phyloP scores from a whole-genome alignment of 495 filamentous ascomycete genomes.

The Penicillium pancosmium region DNA sequence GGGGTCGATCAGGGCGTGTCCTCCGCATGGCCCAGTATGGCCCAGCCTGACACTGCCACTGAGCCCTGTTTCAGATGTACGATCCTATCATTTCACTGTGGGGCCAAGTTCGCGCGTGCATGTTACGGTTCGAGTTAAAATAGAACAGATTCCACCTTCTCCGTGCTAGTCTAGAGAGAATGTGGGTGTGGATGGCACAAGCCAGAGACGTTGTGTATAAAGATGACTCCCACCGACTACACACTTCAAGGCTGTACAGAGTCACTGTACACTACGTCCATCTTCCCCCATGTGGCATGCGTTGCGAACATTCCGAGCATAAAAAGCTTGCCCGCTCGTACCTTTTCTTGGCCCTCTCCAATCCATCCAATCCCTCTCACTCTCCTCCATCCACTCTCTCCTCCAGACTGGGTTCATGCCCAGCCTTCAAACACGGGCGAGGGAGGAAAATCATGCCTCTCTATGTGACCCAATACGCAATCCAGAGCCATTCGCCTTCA shows the following conservation, averaged over 20 bases:
- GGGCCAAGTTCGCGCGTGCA: background rate
- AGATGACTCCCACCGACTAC: background rate
- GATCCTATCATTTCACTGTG: slow-evolving; percentile 4
- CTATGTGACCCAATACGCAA: slow-evolving; percentile 4
- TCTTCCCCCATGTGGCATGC: too few relatives aligned
- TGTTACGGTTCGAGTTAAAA: background rate
- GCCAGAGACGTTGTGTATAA: background rate
- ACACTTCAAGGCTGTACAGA: too few relatives aligned
- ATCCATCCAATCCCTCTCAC: background rate
- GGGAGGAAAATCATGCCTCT: slow-evolving; percentile 1
- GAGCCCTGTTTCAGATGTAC: slow-evolving; percentile 7
- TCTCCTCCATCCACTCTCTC: background rate
- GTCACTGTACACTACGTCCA: too few relatives aligned
- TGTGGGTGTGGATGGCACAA: too few relatives aligned
- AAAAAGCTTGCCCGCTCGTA: too few relatives aligned
- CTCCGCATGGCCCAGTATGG: slow-evolving; percentile 5
- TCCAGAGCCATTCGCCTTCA: slow-evolving; percentile 1
- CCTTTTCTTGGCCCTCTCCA: too few relatives aligned
- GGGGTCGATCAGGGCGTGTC: slow-evolving; percentile 4
- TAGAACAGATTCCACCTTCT: background rate
- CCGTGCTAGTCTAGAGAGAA: background rate
- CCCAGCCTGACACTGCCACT: slow-evolving; percentile 5
- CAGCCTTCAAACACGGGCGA: slow-evolving; percentile 1
- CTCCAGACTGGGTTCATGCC: background rate
- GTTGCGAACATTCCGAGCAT: too few relatives aligned